Percentiles rank a stretch among this genome's conserved stretches.
Evolutionary conservation across 257 asterid species (phyloP).

Genomic region (Solanum chilense): DNA sequence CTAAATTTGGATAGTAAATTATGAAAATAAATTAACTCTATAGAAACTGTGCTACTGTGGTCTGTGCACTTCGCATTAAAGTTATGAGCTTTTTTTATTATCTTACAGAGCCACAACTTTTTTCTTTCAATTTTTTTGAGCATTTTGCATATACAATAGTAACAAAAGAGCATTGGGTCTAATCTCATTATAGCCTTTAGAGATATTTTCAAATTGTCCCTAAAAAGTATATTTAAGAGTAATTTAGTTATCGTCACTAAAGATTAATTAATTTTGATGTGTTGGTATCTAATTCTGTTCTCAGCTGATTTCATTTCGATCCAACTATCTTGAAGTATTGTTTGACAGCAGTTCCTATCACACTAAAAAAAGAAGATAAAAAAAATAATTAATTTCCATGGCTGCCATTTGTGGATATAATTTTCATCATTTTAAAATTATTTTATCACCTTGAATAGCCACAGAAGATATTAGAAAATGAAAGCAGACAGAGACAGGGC

Average conservation of each 20-base stretch:
- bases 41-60: background rate
- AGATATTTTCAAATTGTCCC: too few relatives aligned
- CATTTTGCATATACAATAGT: background rate
- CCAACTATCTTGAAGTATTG: background rate
- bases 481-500: background rate
- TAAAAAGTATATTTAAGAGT: too few relatives aligned
- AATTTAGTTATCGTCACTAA: too few relatives aligned
- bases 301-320: background rate
- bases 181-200: background rate
- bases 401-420: background rate
- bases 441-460: background rate
- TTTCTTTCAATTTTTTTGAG: background rate
- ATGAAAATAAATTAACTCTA: background rate
- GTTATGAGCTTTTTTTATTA: background rate
- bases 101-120: background rate
- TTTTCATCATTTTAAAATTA: background rate
- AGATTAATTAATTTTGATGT: too few relatives aligned
- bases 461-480: background rate
- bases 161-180: background rate
- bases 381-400: background rate
- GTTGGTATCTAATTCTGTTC: background rate
- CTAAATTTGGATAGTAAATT: too few relatives aligned
- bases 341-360: background rate
- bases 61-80: too few relatives aligned
- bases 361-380: background rate